These are phyloP conservation scores for Colletotrichum sp. DNA, from an alignment of 2,329 filamentous ascomycete species.

Conservation along the genomic window DNA sequence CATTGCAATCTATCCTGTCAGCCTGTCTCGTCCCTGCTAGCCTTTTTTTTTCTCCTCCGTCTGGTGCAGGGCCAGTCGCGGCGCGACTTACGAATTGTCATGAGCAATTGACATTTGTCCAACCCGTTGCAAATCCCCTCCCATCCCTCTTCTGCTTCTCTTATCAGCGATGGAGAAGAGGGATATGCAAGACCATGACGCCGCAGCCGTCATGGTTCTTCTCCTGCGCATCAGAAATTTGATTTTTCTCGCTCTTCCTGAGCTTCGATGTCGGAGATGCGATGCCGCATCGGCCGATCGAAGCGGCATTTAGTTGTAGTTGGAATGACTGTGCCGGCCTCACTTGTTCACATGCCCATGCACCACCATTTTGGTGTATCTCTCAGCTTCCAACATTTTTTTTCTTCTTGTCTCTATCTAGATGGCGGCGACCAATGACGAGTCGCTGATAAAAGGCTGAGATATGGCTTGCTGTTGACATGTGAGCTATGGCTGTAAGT, in stretches of 20 bases:
- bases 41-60: background rate
- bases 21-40: background rate
- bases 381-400: background rate
- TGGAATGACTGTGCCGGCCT: background rate
- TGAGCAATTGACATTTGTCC: constrained; percentile 20
- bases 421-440: constrained; percentile 7
- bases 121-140: background rate
- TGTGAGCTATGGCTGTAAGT: background rate
- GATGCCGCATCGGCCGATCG: background rate
- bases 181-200: constrained; percentile 1
- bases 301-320: background rate
- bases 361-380: background rate
- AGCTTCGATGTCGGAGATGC: background rate
- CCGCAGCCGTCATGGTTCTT: background rate
- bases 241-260: background rate
- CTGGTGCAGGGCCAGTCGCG: background rate
- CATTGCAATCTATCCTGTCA: background rate
- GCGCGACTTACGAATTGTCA: constrained; percentile 9
- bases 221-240: background rate
- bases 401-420: background rate
- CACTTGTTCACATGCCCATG: background rate
- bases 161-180: constrained; percentile 16
- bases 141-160: background rate
- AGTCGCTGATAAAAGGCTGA: background rate
- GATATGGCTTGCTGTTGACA: background rate